A percentile compares a stretch with the other conserved stretches of the same genome.
Conservation (phyloP, 2,329 filamentous ascomycete species). For the Penicillium sp. region DNA sequence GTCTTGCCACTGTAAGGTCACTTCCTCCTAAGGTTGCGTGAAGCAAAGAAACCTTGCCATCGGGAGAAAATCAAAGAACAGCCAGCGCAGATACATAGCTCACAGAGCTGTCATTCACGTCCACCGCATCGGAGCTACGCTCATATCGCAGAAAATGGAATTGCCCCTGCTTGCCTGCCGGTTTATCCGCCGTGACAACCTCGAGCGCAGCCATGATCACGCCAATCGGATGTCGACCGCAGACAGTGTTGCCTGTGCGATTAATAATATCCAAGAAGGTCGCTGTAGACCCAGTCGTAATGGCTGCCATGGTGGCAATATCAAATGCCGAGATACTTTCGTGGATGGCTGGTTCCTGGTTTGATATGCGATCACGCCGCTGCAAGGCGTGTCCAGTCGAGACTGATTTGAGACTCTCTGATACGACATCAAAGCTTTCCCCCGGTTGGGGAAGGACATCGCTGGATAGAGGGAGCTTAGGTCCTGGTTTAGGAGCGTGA, state of each 20-base stretch:
- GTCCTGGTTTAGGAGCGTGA: constrained; percentile 40
- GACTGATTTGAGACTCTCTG: constrained; percentile 29
- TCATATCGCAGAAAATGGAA: constrained; percentile 87
- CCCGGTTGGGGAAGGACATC: constrained; percentile 44
- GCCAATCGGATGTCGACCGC: constrained; percentile 90
- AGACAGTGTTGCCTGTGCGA: constrained; percentile 84
- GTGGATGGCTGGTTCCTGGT: constrained; percentile 60
- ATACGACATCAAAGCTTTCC: constrained; percentile 22
- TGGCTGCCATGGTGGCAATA: constrained; percentile 76
- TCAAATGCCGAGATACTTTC: constrained; percentile 83
- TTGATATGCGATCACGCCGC: constrained; percentile 33
- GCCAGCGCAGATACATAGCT: constrained; percentile 95
- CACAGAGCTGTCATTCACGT: constrained; percentile 74
- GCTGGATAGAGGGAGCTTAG: constrained; percentile 39
- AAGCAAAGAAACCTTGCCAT: constrained; percentile 1
- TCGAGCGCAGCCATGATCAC: constrained; percentile 88
- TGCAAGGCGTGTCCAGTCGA: constrained; percentile 28
- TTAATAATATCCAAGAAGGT: constrained; percentile 67
- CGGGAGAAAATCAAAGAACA: constrained; percentile 52
- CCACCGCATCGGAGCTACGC: constrained; percentile 71
- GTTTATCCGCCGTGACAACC: constrained; percentile 47
- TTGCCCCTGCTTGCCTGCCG: constrained; percentile 44
- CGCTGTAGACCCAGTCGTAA: constrained; percentile 71
- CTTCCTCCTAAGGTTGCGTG: not conserved
- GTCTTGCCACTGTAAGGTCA: not conserved